Evolutionary conservation across 345 rosid species (phyloP).

Genomic region (Acer yangbiense): DNA sequence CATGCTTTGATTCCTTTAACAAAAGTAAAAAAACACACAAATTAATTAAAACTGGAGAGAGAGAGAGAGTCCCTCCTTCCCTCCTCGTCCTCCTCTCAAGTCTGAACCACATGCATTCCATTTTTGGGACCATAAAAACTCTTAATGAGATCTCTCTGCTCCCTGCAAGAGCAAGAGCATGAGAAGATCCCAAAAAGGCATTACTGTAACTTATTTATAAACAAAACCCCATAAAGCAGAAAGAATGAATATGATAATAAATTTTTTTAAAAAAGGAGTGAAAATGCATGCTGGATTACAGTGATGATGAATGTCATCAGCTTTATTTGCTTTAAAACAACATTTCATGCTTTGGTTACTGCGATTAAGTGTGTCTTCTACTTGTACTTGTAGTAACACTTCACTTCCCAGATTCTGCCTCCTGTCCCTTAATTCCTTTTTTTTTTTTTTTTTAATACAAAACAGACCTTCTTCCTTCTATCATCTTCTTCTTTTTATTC

Average conservation of each 20-base stretch:
- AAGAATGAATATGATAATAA: background rate
- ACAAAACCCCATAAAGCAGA: constrained; percentile 39
- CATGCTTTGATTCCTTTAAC: constrained; percentile 62
- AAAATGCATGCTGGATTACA: constrained; percentile 52
- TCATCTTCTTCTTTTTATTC: background rate
- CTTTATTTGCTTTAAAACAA: constrained; percentile 38
- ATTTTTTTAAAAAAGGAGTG: background rate
- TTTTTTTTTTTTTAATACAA: background rate
- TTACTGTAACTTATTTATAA: background rate
- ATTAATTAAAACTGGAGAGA: background rate
- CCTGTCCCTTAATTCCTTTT: background rate
- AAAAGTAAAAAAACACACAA: constrained; percentile 26
- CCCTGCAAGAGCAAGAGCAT: constrained; percentile 18
- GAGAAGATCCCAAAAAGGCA: constrained; percentile 62
- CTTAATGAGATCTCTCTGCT: constrained; percentile 17
- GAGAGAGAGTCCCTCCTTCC: background rate
- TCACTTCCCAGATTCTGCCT: constrained; percentile 21
- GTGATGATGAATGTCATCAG: constrained; percentile 18
- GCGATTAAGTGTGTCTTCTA: constrained; percentile 10
- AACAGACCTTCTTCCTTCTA: background rate
- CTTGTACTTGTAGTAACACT: constrained; percentile 32
- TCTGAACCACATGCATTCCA: constrained; percentile 48
- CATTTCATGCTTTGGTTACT: constrained; percentile 45
- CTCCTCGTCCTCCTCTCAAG: constrained; percentile 5
- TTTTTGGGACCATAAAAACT: constrained; percentile 47